These are phyloP conservation scores for Fraxinus ornus DNA, from an alignment of 305 asterid species.

Conservation along the genomic window DNA sequence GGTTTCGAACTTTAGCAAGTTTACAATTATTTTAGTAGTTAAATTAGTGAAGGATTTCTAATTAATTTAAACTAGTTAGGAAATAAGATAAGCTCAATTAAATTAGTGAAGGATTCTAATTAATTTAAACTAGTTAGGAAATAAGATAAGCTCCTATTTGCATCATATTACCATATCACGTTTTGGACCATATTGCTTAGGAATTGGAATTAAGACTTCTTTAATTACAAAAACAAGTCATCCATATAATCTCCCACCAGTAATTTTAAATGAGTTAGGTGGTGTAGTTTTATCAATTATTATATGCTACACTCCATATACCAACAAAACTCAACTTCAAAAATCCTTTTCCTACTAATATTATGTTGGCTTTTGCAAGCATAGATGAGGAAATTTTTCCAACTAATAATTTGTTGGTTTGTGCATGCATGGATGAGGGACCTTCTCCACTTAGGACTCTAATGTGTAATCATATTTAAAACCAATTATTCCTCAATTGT, in stretches of 20 bases:
- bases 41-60: background rate
- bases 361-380: background rate
- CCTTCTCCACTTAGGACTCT: background rate
- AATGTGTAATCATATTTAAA: background rate
- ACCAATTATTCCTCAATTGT: background rate
- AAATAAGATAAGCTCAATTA: background rate
- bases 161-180: background rate
- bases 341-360: background rate
- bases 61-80: too few relatives aligned
- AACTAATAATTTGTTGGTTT: background rate
- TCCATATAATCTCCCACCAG: background rate
- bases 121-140: background rate
- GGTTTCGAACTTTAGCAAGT: background rate
- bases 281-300: background rate
- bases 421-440: background rate
- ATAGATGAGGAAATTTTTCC: background rate
- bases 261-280: background rate
- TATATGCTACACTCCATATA: background rate
- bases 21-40: background rate
- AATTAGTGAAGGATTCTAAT: background rate
- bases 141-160: background rate
- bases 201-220: background rate
- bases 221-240: background rate
- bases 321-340: background rate
- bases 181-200: background rate